Conservation (phyloP, 139 green algal species). For the Monoraphidium neglectum region DNA sequence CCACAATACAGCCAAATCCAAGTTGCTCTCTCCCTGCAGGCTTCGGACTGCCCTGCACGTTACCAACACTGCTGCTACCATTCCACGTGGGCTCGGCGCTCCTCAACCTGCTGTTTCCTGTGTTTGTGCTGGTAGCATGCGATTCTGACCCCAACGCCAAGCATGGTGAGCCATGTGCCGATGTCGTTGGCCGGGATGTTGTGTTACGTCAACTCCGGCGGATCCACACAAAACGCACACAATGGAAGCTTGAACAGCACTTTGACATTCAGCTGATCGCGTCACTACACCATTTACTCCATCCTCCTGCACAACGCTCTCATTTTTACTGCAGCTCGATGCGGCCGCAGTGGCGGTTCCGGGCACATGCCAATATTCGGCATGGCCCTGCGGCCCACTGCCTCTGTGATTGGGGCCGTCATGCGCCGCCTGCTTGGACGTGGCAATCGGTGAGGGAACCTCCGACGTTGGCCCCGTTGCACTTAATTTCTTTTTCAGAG, state of each 20-base stretch:
- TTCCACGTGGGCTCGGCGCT: constrained; percentile 66
- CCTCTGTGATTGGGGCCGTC: constrained; percentile 5
- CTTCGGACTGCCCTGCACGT: constrained; percentile 58
- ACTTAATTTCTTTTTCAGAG: no score
- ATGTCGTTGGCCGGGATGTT: not conserved
- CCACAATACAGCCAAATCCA: no score
- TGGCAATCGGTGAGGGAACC: no score
- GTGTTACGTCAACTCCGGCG: not conserved
- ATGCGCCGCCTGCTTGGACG: not conserved
- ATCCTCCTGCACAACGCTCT: not conserved
- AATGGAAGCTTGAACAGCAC: not conserved
- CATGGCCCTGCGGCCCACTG: constrained; percentile 41
- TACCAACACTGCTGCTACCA: constrained; percentile 44
- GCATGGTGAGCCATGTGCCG: not conserved
- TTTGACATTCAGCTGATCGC: not conserved
- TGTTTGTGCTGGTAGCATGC: constrained; percentile 69
- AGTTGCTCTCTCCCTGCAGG: no score
- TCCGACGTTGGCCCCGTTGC: no score
- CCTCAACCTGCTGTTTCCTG: constrained; percentile 64
- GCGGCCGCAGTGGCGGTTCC: not conserved
- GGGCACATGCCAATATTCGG: constrained; percentile 38
- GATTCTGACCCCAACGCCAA: constrained; percentile 40
- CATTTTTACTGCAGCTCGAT: not conserved
- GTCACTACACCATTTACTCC: not conserved
- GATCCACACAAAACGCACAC: not conserved